Percentiles rank a stretch among this genome's conserved stretches.
Evolutionary conservation across 2,329 filamentous ascomycete genomes (phyloP).

Genomic region (Botrytis fragariae): DNA sequence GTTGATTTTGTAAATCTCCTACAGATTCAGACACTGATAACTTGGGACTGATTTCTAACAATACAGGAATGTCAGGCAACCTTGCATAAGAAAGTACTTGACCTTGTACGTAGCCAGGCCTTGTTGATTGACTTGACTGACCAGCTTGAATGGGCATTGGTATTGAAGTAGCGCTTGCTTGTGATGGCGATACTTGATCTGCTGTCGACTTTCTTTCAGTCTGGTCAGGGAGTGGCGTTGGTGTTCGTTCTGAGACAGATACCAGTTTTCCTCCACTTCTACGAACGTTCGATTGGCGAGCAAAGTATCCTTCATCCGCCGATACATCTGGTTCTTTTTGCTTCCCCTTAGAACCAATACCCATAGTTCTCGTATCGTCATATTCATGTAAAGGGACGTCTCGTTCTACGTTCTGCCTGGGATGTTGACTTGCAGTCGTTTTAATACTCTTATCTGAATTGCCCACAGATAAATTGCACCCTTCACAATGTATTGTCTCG

Average conservation of each 20-base stretch:
- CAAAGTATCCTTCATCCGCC: conserved; percentile 5
- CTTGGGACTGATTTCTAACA: background rate
- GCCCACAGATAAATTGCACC: background rate
- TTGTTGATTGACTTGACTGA: conserved; percentile 10
- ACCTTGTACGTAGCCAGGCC: background rate
- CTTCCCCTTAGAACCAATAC: background rate
- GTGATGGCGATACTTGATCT: background rate
- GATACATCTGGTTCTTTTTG: background rate
- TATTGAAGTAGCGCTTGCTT: background rate
- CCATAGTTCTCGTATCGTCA: background rate
- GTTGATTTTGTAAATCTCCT: background rate
- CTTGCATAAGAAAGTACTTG: conserved; percentile 12
- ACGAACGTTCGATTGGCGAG: conserved; percentile 8
- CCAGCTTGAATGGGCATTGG: background rate
- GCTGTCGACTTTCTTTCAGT: conserved; percentile 7
- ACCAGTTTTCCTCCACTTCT: background rate
- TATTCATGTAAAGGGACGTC: background rate
- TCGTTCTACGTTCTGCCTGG: background rate
- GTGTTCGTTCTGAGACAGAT: background rate
- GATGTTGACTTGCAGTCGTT: background rate
- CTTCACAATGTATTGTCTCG: background rate
- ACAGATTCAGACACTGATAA: conserved; percentile 3
- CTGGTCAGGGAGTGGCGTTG: conserved; percentile 13
- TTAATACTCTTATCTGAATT: background rate
- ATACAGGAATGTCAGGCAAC: background rate